phyloP scores from a whole-genome alignment of 768 basidiomycete genomes.

The Termitomyces sp. region DNA sequence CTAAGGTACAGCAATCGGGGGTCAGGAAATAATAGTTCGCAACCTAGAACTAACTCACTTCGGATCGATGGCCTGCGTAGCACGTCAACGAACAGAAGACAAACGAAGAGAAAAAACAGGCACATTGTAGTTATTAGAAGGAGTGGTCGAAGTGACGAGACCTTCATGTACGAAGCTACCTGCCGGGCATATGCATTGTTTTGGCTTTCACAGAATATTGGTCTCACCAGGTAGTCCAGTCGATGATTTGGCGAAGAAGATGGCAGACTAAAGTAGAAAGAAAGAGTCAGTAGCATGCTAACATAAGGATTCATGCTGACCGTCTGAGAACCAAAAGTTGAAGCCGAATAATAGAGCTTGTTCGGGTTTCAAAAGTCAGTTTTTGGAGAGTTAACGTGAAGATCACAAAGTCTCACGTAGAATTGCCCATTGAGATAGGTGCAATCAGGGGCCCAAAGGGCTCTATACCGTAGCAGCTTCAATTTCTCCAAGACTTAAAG shows the following conservation, averaged over 20 bases:
- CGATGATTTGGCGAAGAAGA: constrained; percentile 48
- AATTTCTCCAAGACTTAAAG: neutral
- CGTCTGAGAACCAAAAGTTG: constrained; percentile 48
- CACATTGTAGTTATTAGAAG: constrained; percentile 36
- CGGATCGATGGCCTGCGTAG: constrained; percentile 6
- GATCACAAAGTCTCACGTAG: constrained; percentile 15
- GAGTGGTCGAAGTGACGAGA: constrained; percentile 38
- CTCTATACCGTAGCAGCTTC: constrained; percentile 15
- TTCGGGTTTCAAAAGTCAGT: neutral
- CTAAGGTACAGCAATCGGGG: neutral
- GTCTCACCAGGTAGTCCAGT: constrained; percentile 37
- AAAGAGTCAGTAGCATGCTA: neutral
- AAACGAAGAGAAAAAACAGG: constrained; percentile 5
- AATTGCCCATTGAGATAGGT: constrained; percentile 25
- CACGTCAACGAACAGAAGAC: neutral
- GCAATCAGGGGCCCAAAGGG: constrained; percentile 35
- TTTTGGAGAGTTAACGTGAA: neutral
- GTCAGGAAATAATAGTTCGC: neutral
- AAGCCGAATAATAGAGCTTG: constrained; percentile 51
- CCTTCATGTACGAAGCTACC: constrained; percentile 42
- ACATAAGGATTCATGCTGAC: constrained; percentile 16
- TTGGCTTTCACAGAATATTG: neutral
- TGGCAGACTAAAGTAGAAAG: constrained; percentile 32
- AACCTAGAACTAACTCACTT: neutral
- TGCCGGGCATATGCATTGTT: constrained; percentile 4